Base-by-base conservation (phyloP, 768 basidiomycete species). In the Hygrocybe punicea region DNA sequence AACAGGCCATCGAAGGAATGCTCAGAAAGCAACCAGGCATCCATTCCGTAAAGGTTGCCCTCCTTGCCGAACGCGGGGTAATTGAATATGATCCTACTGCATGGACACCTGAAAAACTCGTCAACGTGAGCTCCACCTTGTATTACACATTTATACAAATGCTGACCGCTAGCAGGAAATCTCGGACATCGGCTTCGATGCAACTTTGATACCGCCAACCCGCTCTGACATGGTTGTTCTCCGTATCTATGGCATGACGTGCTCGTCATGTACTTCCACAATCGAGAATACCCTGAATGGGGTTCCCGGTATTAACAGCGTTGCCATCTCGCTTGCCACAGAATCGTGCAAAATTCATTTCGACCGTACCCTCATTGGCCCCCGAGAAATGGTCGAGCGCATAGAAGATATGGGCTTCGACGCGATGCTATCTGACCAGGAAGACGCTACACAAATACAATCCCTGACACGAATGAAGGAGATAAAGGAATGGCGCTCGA, bases 61-160 rank as follows among this genome's bases (percentile, higher is more conserved):
- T 99, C n/a, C 81, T 99, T 23, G 93, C 97, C 11, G 96, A 99
- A 71, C 86, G 96, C 13, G 96, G 87, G 3, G 81, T 92, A 46
- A 76, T 99, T 61, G 93, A 96, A 69, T 99, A 89, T 65, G 93
- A 98, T 64, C 84, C 91, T 1, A 66, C 74, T 0, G 66, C 75
- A n/a, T 99, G 97, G 97, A 82, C 79, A 34, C 72, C 83, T 8
- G 89, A 86, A 47, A 93, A 89, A 69, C 81, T 99, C 53, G 77
- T 92, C 34, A 81, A 76, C 51, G 91, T 92, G 62, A 57, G 86
- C 76, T 45, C 61, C 29, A 39, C 21, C 2, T 23, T 36, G 51
- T 19, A n/a, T 36, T 37, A 11, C 58, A n/a, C n/a, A n/a, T 58
- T 47, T 53, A 60, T 35, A 6, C 21, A 61, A 6, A 65, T 50